Conservation (phyloP, 2,329 filamentous ascomycete species). For the Tolypocladium endophyticum region DNA sequence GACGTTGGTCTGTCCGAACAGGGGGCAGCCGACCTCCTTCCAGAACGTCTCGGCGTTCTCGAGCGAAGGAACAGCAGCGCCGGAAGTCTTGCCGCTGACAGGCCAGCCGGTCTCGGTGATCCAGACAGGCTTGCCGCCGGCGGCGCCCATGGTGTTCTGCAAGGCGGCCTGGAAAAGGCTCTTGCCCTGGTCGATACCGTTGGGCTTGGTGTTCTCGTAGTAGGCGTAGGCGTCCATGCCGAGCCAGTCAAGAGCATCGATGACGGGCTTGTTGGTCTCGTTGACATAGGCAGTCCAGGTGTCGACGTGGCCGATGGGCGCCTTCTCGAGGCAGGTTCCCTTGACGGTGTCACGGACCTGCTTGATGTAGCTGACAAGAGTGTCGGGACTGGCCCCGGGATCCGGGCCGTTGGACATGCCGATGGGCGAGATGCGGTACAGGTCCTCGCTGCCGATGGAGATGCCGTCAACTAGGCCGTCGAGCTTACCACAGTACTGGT, state of each 20-base stretch:
- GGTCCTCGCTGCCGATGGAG: conserved; percentile 77
- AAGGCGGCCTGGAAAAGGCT: conserved; percentile 59
- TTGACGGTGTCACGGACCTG: conserved; percentile 54
- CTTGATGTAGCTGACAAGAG: conserved; percentile 59
- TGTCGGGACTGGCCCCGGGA: conserved; percentile 50
- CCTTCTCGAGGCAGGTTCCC: conserved; percentile 46
- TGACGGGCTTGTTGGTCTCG: conserved; percentile 57
- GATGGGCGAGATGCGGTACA: conserved; percentile 68
- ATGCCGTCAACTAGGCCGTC: conserved; percentile 64
- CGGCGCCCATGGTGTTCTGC: conserved; percentile 44
- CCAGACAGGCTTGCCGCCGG: conserved; percentile 64
- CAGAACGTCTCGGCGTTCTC: conserved; percentile 72
- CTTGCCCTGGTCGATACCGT: conserved; percentile 54
- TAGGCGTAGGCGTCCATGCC: conserved; percentile 82
- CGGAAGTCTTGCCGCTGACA: conserved; percentile 53
- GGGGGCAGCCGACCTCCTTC: conserved; percentile 64
- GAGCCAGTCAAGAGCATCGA: conserved; percentile 63
- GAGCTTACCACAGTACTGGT: conserved; percentile 56
- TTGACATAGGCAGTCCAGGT: conserved; percentile 80
- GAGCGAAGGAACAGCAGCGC: conserved; percentile 50
- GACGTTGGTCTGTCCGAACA: conserved; percentile 53
- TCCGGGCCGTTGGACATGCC: conserved; percentile 54
- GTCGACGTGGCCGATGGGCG: conserved; percentile 72
- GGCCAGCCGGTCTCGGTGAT: conserved; percentile 87
- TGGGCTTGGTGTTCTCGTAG: conserved; percentile 61